phyloP scores from a whole-genome alignment of 2,329 filamentous ascomycete genomes.

The Fusarium secorum region DNA sequence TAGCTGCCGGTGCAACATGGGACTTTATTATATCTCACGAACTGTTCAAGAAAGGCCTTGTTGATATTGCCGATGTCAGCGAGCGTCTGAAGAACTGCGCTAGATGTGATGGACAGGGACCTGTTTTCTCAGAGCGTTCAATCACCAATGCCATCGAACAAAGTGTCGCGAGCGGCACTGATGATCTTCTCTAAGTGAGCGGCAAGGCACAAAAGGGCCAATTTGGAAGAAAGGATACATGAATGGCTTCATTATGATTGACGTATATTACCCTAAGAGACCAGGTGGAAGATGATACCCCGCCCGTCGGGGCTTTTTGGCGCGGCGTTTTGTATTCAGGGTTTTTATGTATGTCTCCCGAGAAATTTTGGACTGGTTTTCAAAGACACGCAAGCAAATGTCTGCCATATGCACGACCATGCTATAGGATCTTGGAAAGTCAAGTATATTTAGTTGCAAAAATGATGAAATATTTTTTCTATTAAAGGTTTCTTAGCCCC shows the following conservation, averaged over 20 bases:
- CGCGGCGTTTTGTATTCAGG: conserved; percentile 39
- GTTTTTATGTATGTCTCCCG: conserved; percentile 15
- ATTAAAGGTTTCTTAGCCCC: background rate
- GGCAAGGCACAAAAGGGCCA: conserved; percentile 4
- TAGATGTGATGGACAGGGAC: conserved; percentile 85
- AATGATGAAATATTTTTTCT: background rate
- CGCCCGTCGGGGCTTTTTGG: conserved; percentile 41
- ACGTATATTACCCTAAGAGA: conserved; percentile 37
- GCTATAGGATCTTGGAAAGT: background rate
- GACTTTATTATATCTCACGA: conserved; percentile 86
- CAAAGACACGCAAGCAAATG: background rate
- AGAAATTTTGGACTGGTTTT: background rate
- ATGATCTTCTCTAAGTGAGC: conserved; percentile 67
- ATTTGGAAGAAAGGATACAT: conserved; percentile 4
- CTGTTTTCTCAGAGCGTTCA: conserved; percentile 82
- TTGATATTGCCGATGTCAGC: conserved; percentile 84
- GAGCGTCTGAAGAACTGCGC: conserved; percentile 78
- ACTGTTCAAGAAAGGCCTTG: conserved; percentile 75
- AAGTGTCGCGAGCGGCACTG: conserved; percentile 77
- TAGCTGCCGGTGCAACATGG: conserved; percentile 84
- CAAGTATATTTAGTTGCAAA: background rate
- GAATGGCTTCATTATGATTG: conserved; percentile 36
- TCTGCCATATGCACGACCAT: background rate
- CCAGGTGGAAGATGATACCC: conserved; percentile 38
- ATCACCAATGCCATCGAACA: conserved; percentile 79